Evolutionary conservation across 768 basidiomycete species (phyloP), one percentile per base, ranked within the genome.

Genomic region (Boletus insuetus): DNA sequence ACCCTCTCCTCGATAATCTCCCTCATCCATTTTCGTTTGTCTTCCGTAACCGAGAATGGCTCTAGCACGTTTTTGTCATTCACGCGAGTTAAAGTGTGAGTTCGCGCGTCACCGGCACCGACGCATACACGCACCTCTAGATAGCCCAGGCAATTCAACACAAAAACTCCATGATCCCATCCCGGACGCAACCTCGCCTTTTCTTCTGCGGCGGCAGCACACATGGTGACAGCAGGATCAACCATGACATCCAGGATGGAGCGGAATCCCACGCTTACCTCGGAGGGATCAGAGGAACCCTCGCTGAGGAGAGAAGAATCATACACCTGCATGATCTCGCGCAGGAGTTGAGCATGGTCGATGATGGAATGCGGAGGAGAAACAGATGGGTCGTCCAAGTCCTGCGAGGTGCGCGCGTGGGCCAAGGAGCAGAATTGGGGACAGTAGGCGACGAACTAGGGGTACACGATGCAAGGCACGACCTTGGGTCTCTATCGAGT

Each of bases 301-400:
- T 85, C 83, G 11, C 85, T 88, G 11, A 94, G 75, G 31, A 95
- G 79, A 0, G 94, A 94, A 0, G 89, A 88, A 34, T 91, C 85
- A 69, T 96, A 95, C 6, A 97, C 94, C 1, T 78, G 72, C 84
- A 95, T 89, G 59, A 97, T 84, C 68, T 98, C 94, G 13, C 89
- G 85, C 10, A 98, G 77, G 53, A 91, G 84, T 57, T 92, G 89
- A 0, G 83, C 79, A 41, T 94, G 86, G 60, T 97, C 93, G 34
- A 94, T 81, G 19, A 98, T 83, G 0, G 81, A 75, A 7, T 87
- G 75, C 0, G 95, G 93, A 2, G 95, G 89, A 2, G 82, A 78
- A 7, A 89, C 73, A 0, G 87, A 82, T 0, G 82, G 74, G 58
- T 94, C 93, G 41, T 91, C 83, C 22, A 77, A 67, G 44, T 86